phyloP scores from a whole-genome alignment of 768 basidiomycete species.

The Mycena galopus region DNA sequence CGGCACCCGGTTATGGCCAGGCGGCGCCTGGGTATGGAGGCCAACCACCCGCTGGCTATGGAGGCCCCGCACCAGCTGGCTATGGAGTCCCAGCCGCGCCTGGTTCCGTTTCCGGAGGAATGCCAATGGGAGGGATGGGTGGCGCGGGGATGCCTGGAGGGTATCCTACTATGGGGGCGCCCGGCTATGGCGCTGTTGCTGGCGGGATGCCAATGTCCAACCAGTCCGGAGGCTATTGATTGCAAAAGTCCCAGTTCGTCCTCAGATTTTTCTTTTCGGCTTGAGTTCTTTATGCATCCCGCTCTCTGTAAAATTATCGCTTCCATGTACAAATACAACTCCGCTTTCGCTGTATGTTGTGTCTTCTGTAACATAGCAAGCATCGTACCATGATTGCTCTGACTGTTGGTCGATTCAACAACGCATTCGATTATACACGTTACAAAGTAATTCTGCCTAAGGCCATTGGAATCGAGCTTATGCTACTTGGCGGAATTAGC shows the following conservation, averaged over 20 bases:
- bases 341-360: conserved; percentile 5
- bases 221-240: conserved; percentile 29
- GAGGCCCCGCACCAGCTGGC: conserved; percentile 33
- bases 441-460: conserved; percentile 65
- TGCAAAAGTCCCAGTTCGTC: neutral
- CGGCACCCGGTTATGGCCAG: too few relatives aligned
- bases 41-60: conserved; percentile 14
- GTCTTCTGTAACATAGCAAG: conserved; percentile 10
- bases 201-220: conserved; percentile 30
- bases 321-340: neutral
- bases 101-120: conserved; percentile 28
- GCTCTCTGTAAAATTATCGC: conserved; percentile 19
- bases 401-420: neutral
- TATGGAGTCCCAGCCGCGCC: conserved; percentile 37
- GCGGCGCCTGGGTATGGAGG: too few relatives aligned
- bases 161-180: neutral
- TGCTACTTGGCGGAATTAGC: conserved; percentile 92
- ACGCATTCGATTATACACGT: neutral
- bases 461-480: conserved; percentile 85
- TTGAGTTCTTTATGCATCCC: neutral
- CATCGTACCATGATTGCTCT: neutral
- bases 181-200: neutral
- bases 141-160: conserved; percentile 26
- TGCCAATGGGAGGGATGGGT: conserved; percentile 33
- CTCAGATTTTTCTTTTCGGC: neutral